Percentiles rank a stretch among this genome's conserved stretches.
phyloP scores from a whole-genome alignment of 1,284 basidiomycete genomes.

The Caloboletus firmus region DNA sequence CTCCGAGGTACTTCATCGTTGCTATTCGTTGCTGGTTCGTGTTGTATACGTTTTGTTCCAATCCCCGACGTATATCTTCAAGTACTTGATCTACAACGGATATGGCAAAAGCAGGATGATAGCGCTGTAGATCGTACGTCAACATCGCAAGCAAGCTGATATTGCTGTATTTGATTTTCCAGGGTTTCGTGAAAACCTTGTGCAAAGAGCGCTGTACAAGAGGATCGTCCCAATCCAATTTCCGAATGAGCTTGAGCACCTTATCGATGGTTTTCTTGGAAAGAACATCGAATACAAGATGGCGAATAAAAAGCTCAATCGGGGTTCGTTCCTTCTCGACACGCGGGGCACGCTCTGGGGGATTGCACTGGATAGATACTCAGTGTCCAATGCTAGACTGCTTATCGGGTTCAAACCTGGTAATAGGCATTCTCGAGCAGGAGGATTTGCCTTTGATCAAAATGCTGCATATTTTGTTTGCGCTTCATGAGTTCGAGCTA shows the following conservation, averaged over 20 bases:
- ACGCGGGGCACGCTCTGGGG: constrained; percentile 87
- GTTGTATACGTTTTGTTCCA: constrained; percentile 95
- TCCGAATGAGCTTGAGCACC: constrained; percentile 87
- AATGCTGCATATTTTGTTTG: constrained; percentile 89
- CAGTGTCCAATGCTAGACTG: constrained; percentile 3
- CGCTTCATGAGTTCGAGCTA: constrained; percentile 92
- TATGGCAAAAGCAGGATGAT: constrained; percentile 87
- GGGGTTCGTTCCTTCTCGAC: constrained; percentile 84
- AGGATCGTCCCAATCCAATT: constrained; percentile 92
- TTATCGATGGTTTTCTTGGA: constrained; percentile 91
- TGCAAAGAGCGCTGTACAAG: constrained; percentile 55
- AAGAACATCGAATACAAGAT: constrained; percentile 90
- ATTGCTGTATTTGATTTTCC: constrained; percentile 94
- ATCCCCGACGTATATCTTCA: constrained; percentile 86
- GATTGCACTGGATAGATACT: constrained; percentile 76
- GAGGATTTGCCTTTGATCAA: constrained; percentile 87
- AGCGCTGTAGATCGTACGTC: constrained; percentile 89
- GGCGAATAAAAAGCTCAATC: constrained; percentile 91
- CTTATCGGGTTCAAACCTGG: constrained; percentile 54
- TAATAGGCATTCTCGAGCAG: constrained; percentile 98
- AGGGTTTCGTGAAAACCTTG: constrained; percentile 91
- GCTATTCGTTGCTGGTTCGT: constrained; percentile 93
- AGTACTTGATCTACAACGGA: constrained; percentile 91
- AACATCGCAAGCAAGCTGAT: constrained; percentile 92
- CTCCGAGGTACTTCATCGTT: constrained; percentile 91